Evolutionary conservation across 768 basidiomycete species (phyloP).

Genomic region (Auriscalpium microsporum): DNA sequence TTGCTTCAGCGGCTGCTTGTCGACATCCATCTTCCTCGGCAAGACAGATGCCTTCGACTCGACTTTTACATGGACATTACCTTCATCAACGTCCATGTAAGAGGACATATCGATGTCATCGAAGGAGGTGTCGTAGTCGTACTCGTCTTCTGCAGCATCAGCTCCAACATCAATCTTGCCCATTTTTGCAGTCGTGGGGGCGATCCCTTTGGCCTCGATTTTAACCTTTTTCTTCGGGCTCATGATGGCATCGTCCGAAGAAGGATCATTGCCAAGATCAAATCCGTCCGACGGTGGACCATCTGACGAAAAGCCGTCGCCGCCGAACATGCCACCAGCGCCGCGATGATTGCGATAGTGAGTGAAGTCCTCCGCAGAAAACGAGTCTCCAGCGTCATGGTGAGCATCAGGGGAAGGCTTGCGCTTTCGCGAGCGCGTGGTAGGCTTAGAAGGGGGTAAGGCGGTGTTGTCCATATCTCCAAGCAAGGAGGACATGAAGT

Average conservation of each 20-base stretch:
- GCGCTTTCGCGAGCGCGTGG: conserved; percentile 47
- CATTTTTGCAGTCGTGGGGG: conserved; percentile 51
- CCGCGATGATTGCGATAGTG: conserved; percentile 4
- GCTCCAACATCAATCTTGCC: conserved; percentile 48
- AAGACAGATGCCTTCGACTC: conserved; percentile 24
- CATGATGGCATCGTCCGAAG: conserved; percentile 49
- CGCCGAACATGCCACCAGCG: conserved; percentile 15
- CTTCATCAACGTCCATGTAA: conserved; percentile 53
- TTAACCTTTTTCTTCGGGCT: conserved; percentile 67
- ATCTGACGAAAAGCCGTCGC: conserved; percentile 21
- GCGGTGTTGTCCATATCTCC: conserved; percentile 51
- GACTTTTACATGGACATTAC: conserved; percentile 30
- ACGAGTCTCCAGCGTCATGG: conserved; percentile 13
- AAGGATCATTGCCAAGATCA: conserved; percentile 12
- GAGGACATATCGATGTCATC: conserved; percentile 53
- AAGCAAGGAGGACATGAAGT: conserved; percentile 81
- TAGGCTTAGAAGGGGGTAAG: conserved; percentile 25
- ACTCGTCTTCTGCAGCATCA: conserved; percentile 12
- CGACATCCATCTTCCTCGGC: conserved; percentile 14
- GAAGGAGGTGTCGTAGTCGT: conserved; percentile 32
- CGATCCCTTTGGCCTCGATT: conserved; percentile 34
- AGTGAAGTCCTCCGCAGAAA: conserved; percentile 17
- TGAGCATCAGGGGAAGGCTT: conserved; percentile 43
- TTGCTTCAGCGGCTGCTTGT: conserved; percentile 17
- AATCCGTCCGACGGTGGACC: conserved; percentile 21